phyloP scores from a whole-genome alignment of 176 grass and related monocot genomes.

The Tillandsia fasciculata region DNA sequence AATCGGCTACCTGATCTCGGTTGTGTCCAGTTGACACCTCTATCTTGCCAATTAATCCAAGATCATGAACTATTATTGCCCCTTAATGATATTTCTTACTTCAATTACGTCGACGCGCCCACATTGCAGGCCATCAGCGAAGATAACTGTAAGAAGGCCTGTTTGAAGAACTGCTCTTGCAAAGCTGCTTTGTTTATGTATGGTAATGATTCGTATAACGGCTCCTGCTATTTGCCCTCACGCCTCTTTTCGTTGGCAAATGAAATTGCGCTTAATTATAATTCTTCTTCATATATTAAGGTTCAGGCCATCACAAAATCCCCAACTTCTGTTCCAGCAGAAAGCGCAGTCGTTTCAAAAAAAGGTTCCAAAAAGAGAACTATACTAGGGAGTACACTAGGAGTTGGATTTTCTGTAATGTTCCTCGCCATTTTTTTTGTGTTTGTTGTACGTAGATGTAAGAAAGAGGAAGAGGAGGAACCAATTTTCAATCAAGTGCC shows the following conservation, averaged over 20 bases:
- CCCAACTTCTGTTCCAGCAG: neutral
- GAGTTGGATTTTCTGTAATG: conserved; percentile 17
- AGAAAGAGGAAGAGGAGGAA: conserved; percentile 21
- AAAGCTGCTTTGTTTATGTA: conserved; percentile 46
- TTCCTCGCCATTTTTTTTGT: conserved; percentile 20
- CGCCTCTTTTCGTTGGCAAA: conserved; percentile 60
- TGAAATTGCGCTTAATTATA: neutral
- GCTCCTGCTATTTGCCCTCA: conserved; percentile 44
- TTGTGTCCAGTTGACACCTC: conserved; percentile 29
- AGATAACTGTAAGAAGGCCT: conserved; percentile 58
- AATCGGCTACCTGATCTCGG: conserved; percentile 23
- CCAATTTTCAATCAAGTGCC: conserved; percentile 36
- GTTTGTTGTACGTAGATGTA: conserved; percentile 19
- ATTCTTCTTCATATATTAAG: conserved; percentile 73
- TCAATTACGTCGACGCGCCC: conserved; percentile 33
- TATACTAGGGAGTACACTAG: conserved; percentile 24
- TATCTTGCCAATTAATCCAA: conserved; percentile 37
- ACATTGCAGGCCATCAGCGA: conserved; percentile 29
- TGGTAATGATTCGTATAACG: conserved; percentile 25
- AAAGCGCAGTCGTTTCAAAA: neutral
- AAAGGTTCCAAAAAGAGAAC: neutral
- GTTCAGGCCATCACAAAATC: conserved; percentile 31
- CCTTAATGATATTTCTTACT: conserved; percentile 42
- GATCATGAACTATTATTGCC: conserved; percentile 35
- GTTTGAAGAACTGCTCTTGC: conserved; percentile 69